Evolutionary conservation across 2,329 filamentous ascomycete species (phyloP).

Genomic region (Epichloe festucae): DNA sequence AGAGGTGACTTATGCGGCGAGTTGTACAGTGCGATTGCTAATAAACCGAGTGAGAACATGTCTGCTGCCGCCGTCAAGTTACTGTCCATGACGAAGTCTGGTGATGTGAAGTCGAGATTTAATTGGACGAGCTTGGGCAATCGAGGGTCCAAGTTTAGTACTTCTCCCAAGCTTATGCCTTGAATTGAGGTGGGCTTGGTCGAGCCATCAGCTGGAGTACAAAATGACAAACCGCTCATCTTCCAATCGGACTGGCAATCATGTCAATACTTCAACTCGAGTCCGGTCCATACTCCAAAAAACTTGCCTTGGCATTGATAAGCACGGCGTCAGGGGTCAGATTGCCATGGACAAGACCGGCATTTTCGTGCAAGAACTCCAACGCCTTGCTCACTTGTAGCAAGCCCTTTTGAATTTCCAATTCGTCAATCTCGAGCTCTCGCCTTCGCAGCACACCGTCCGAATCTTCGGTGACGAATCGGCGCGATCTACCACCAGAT

Average conservation of each 20-base stretch:
- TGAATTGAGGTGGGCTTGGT: constrained; percentile 62
- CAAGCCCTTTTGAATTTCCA: constrained; percentile 94
- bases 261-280: background rate
- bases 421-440: constrained; percentile 87
- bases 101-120: constrained; percentile 84
- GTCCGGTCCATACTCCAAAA: background rate
- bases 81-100: constrained; percentile 86
- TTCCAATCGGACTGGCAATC: constrained; percentile 78
- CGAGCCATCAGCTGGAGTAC: constrained; percentile 65
- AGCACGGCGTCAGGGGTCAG: constrained; percentile 81
- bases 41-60: constrained; percentile 82
- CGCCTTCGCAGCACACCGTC: constrained; percentile 60
- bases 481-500: constrained; percentile 56
- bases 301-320: constrained; percentile 74
- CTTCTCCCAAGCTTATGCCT: constrained; percentile 71
- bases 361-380: constrained; percentile 92
- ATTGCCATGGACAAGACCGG: constrained; percentile 86
- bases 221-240: constrained; percentile 86
- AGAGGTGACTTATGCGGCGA: constrained; percentile 84
- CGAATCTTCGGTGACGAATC: constrained; percentile 68
- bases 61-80: constrained; percentile 76
- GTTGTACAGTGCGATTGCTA: constrained; percentile 86
- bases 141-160: constrained; percentile 72
- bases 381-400: constrained; percentile 87
- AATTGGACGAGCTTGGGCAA: constrained; percentile 75